Base-by-base conservation (phyloP, 805 yeast genomes). In the Kazachstania psychrophila region DNA sequence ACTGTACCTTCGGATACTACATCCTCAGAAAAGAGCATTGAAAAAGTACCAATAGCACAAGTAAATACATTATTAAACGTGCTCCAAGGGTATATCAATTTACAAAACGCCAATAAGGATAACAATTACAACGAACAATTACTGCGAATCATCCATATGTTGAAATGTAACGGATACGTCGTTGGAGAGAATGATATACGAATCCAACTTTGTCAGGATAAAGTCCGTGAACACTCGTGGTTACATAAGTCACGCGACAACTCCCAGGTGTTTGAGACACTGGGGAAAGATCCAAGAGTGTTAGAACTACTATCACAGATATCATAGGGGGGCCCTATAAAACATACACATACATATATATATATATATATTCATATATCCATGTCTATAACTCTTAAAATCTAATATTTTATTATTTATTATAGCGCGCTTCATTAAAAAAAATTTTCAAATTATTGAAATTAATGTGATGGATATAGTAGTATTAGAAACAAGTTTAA, bases 111-210 rank as follows among this genome's bases (percentile, higher is more conserved):
- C n/a, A 25, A 19, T 11, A 25, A 25, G 16, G 17, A 14, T 17
- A 6, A 13, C 32, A 43, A 43, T 30, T 45, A 43, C 33, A 34
- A 48, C 25, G 46, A 48, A n/a, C 45, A 45, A 14, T 43, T 54
- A 12, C 27, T 54, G 7, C 41, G 44, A 22, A 42, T 57, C 9
- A 44, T 57, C 4, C 50, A 56, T 18, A 45, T 56, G 48, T 40
- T 56, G 9, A 51, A 48, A 23, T 48, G 40, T 12, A 47, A 51
- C 33, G 54, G 56, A 26, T 26, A 47, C 3, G n/a, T 52, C 12
- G 15, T 25, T 17, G 18, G 25, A 13, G 15, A 28, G 12, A 19
- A 29, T 24, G 19, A 28, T 13, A 14, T 28, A 6, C 3, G 33
- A 8, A 23, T 28, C 13, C 29, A 28, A 17, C 17, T 28, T 16